Conservation (phyloP, 192 early-diverging fungal species). For the Cetraspora pellucida region DNA sequence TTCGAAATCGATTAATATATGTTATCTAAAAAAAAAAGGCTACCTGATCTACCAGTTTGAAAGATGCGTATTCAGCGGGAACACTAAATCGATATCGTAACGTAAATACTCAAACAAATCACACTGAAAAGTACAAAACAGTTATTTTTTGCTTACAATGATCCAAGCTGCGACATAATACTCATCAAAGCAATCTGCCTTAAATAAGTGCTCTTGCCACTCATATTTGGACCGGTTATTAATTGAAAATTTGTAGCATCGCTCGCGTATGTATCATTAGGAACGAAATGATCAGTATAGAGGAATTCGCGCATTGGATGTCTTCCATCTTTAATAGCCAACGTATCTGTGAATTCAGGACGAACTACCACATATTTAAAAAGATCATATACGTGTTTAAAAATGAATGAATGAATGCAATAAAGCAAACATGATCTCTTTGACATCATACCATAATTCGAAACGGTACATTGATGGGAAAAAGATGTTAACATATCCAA, state of each 20-base stretch:
- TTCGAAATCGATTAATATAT: not conserved
- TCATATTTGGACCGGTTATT: constrained; percentile 92
- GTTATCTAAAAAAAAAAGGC: not conserved
- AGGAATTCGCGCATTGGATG: constrained; percentile 75
- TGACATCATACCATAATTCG: constrained; percentile 46
- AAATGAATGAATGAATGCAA: not conserved
- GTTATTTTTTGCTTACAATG: constrained; percentile 54
- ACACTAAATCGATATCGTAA: constrained; percentile 51
- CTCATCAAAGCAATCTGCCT: constrained; percentile 75
- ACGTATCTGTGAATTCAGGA: constrained; percentile 78
- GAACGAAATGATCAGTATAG: constrained; percentile 52
- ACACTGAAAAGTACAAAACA: not conserved
- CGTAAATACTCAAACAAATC: not conserved
- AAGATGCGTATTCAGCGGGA: constrained; percentile 76
- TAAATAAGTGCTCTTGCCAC: constrained; percentile 87
- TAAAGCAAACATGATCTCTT: not conserved
- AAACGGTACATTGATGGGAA: constrained; percentile 64
- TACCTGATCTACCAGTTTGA: constrained; percentile 69
- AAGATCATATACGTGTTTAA: not conserved
- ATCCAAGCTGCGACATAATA: constrained; percentile 87
- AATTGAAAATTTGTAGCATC: constrained; percentile 65
- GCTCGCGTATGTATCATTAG: constrained; percentile 72
- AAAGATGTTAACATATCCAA: constrained; percentile 81
- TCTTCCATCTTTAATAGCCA: constrained; percentile 74
- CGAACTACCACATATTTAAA: constrained; percentile 44